phyloP scores from a whole-genome alignment of 768 basidiomycete genomes.

The Collybiopsis confluens region DNA sequence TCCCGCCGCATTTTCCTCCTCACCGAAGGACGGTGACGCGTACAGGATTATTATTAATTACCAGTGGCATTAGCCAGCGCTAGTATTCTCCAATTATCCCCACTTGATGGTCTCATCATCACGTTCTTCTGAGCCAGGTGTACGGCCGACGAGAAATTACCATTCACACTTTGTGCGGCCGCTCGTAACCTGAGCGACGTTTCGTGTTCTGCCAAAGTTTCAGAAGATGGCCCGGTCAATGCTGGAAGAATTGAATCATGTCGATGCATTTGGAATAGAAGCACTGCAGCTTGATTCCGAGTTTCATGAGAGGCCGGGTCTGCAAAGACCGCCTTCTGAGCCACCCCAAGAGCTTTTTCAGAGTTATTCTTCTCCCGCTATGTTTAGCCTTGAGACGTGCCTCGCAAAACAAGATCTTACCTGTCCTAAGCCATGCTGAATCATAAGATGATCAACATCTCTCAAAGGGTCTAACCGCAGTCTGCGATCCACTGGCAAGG shows the following conservation, averaged over 20 bases:
- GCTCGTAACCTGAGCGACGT: slow-evolving; percentile 49
- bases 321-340: slow-evolving; percentile 52
- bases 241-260: slow-evolving; percentile 41
- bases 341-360: slow-evolving; percentile 43
- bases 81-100: slow-evolving; percentile 26
- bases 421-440: slow-evolving; percentile 70
- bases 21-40: slow-evolving; percentile 7
- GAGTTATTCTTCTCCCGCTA: slow-evolving; percentile 38
- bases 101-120: slow-evolving; percentile 45
- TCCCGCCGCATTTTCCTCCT: slow-evolving; percentile 51
- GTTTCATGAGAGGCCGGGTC: slow-evolving; percentile 50
- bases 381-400: neutral
- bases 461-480: slow-evolving; percentile 63
- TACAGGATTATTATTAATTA: too few species aligned
- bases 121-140: slow-evolving; percentile 58
- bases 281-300: slow-evolving; percentile 49
- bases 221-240: slow-evolving; percentile 26
- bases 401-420: slow-evolving; percentile 32
- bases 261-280: slow-evolving; percentile 48
- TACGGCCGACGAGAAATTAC: slow-evolving; percentile 25
- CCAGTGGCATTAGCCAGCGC: slow-evolving; percentile 62
- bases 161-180: slow-evolving; percentile 35
- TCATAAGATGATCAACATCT: slow-evolving; percentile 68
- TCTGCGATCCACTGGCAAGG: slow-evolving; percentile 62
- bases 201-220: slow-evolving; percentile 25